phyloP scores from a whole-genome alignment of 1,284 basidiomycete species.

The Testicularia cyperi region DNA sequence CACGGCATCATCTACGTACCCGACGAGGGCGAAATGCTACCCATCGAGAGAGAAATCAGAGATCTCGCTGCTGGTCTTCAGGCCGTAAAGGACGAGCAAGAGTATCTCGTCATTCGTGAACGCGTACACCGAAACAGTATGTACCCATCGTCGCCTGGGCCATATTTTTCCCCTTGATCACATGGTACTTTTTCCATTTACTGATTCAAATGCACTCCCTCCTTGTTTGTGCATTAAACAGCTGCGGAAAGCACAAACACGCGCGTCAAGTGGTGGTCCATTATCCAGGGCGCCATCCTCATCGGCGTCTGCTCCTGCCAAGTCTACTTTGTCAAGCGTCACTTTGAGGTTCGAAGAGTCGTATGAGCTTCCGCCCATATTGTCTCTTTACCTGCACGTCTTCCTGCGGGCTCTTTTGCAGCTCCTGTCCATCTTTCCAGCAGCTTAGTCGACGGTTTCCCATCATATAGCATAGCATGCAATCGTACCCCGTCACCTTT shows the following conservation, averaged over 20 bases:
- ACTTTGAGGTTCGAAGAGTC: slow-evolving; percentile 47
- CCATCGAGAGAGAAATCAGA: slow-evolving; percentile 93
- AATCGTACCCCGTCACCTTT: too few relatives aligned
- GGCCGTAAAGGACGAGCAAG: slow-evolving; percentile 96
- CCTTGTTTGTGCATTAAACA: slow-evolving; percentile 27
- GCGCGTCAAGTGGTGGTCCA: slow-evolving; percentile 98
- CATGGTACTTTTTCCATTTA: background rate
- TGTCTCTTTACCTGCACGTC: too few relatives aligned
- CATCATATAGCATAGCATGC: too few relatives aligned
- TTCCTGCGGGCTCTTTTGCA: background rate
- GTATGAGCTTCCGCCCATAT: slow-evolving; percentile 12
- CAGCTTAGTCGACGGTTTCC: too few relatives aligned
- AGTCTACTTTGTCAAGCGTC: slow-evolving; percentile 89
- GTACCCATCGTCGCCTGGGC: slow-evolving; percentile 17
- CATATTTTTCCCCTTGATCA: background rate
- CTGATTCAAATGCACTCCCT: background rate
- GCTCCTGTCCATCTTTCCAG: background rate
- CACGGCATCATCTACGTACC: slow-evolving; percentile 92
- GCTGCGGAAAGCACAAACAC: slow-evolving; percentile 69
- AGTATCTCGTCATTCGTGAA: slow-evolving; percentile 95
- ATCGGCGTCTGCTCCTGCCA: slow-evolving; percentile 93
- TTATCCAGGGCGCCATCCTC: slow-evolving; percentile 82
- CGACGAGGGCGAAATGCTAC: slow-evolving; percentile 72
- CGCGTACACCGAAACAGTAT: slow-evolving; percentile 82
- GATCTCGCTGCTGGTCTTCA: slow-evolving; percentile 79